A percentile compares a stretch with the other conserved stretches of the same genome.
These are phyloP conservation scores for Cystobasidium sp. DNA, from an alignment of 1,284 basidiomycete genomes.

Conservation along the genomic window DNA sequence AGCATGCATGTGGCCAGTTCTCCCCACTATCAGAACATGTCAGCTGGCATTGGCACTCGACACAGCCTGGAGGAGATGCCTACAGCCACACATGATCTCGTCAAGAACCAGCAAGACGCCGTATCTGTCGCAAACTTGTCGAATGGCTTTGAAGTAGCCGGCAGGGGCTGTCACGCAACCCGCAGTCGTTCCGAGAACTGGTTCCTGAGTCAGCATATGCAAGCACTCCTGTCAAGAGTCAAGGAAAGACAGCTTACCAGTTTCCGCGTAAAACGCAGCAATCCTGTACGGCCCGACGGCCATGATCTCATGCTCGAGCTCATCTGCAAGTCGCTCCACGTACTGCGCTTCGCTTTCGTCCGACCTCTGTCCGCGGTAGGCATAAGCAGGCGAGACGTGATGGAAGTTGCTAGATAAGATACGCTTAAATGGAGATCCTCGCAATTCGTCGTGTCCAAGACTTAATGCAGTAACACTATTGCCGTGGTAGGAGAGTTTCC, in stretches of 20 bases:
- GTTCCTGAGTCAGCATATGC: neutral
- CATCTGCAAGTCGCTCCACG: slow-evolving; percentile 71
- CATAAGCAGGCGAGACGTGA: slow-evolving; percentile 76
- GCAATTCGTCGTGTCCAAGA: slow-evolving; percentile 65
- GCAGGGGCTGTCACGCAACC: slow-evolving; percentile 60
- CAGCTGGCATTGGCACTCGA: neutral
- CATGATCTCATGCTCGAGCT: slow-evolving; percentile 80
- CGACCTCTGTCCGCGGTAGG: slow-evolving; percentile 69
- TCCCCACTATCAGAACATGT: slow-evolving; percentile 64
- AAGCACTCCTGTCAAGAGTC: neutral
- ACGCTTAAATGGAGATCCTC: slow-evolving; percentile 68
- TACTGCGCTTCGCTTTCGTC: slow-evolving; percentile 78
- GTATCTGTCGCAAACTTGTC: slow-evolving; percentile 79
- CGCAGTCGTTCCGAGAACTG: slow-evolving; percentile 72
- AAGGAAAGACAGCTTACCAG: slow-evolving; percentile 62
- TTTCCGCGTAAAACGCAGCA: slow-evolving; percentile 56
- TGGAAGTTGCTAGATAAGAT: slow-evolving; percentile 66
- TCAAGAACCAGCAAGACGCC: slow-evolving; percentile 82
- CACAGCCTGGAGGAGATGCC: neutral
- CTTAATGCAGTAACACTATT: slow-evolving; percentile 75
- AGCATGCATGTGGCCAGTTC: slow-evolving; percentile 73
- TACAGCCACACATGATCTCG: slow-evolving; percentile 75
- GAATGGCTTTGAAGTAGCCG: slow-evolving; percentile 66
- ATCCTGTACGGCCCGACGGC: slow-evolving; percentile 79
- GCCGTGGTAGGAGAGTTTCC: slow-evolving; percentile 79